Conservation (phyloP, 306 rosid genomes). For the Sphenostylis stenocarpa region DNA sequence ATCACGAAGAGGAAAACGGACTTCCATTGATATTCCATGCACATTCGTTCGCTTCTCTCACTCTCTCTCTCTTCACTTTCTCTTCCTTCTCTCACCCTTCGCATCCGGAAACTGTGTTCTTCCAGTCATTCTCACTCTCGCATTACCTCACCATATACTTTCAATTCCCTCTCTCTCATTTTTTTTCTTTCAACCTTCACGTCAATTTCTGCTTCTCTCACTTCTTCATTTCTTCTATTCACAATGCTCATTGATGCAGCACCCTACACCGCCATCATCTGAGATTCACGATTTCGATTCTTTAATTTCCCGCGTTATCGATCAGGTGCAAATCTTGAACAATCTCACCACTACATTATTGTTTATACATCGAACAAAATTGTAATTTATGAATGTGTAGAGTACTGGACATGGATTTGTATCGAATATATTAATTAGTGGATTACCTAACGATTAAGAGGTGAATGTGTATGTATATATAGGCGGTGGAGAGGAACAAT, state of each 20-base stretch:
- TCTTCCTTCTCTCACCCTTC: neutral
- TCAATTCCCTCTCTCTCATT: neutral
- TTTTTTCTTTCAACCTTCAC: neutral
- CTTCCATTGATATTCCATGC: constrained; percentile 27
- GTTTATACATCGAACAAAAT: neutral
- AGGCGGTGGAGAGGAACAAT: constrained; percentile 36
- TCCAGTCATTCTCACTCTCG: constrained; percentile 16
- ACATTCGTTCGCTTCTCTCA: neutral
- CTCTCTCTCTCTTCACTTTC: neutral
- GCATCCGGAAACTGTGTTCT: constrained; percentile 37
- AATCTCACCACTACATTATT: neutral
- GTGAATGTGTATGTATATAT: neutral
- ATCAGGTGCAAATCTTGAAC: constrained; percentile 21
- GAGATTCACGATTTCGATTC: neutral
- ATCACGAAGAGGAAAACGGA: constrained; percentile 26
- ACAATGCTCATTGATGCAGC: neutral
- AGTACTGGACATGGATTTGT: no score
- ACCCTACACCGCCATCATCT: neutral
- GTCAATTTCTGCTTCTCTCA: constrained; percentile 1
- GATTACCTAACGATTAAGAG: neutral
- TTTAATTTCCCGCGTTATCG: neutral
- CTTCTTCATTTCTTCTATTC: neutral
- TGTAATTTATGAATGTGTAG: no score
- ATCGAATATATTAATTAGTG: no score
- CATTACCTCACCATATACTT: neutral